Evolutionary conservation across 306 rosid genomes (phyloP).

Genomic region (Aeschynomene evenia): DNA sequence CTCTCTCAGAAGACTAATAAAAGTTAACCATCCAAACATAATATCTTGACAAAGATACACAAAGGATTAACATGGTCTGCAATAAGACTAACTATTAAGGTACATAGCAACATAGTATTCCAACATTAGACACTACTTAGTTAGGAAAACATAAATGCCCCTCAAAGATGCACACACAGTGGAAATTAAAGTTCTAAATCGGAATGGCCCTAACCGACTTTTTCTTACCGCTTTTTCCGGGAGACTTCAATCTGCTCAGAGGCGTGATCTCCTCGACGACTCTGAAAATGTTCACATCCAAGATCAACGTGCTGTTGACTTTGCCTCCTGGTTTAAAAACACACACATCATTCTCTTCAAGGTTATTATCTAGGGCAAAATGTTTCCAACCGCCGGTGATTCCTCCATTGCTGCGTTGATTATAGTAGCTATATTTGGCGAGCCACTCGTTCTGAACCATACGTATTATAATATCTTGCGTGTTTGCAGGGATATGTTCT

Average conservation of each 20-base stretch:
- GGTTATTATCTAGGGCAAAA: conserved; percentile 57
- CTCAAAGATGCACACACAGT: neutral
- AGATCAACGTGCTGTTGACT: conserved; percentile 4
- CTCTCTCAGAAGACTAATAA: neutral
- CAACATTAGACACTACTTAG: neutral
- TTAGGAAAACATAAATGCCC: neutral
- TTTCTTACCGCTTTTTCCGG: conserved; percentile 26
- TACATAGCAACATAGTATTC: neutral
- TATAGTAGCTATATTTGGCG: conserved; percentile 37
- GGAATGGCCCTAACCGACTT: neutral
- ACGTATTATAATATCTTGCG: conserved; percentile 57
- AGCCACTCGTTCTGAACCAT: conserved; percentile 41
- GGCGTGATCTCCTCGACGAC: conserved; percentile 50
- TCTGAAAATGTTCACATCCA: conserved; percentile 62
- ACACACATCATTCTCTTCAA: conserved; percentile 67
- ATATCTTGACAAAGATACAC: neutral
- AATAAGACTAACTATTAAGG: neutral
- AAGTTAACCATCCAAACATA: conserved; percentile 10
- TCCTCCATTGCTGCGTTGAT: conserved; percentile 45
- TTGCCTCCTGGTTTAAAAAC: conserved; percentile 46
- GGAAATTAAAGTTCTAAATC: neutral
- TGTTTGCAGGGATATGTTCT: conserved; percentile 19
- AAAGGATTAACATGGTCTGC: neutral
- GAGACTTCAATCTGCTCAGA: conserved; percentile 10
- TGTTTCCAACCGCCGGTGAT: conserved; percentile 65